Evolutionary conservation across 2,329 filamentous ascomycete species (phyloP).

Genomic region (Colletotrichum karsti): DNA sequence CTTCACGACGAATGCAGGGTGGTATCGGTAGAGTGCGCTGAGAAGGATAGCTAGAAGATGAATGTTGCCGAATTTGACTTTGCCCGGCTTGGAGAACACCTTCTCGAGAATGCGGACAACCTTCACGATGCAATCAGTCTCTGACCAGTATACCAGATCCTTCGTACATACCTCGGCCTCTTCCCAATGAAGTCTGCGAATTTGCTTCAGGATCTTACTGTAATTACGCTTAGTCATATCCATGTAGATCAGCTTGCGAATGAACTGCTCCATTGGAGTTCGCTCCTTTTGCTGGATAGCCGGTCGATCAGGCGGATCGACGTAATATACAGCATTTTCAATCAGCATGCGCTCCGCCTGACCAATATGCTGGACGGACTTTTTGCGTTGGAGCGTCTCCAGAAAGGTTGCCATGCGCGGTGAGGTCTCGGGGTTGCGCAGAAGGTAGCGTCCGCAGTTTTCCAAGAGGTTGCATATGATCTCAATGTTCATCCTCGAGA

Average conservation of each 20-base stretch:
- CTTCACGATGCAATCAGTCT: conserved; percentile 32
- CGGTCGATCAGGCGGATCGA: conserved; percentile 91
- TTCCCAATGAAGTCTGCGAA: conserved; percentile 97
- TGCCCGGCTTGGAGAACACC: conserved; percentile 94
- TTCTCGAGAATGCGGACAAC: conserved; percentile 84
- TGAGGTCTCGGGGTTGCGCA: conserved; percentile 91
- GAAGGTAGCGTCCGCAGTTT: conserved; percentile 93
- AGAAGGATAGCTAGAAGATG: conserved; percentile 91
- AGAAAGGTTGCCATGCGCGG: conserved; percentile 94
- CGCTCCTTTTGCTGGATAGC: conserved; percentile 97
- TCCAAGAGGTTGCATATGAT: conserved; percentile 96
- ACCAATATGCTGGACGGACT: conserved; percentile 92
- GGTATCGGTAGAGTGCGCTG: conserved; percentile 88
- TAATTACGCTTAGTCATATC: conserved; percentile 96
- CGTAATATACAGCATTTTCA: conserved; percentile 97
- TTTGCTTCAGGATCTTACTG: conserved; percentile 91
- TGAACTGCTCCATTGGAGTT: conserved; percentile 90
- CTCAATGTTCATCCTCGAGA: conserved; percentile 98
- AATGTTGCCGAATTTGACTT: conserved; percentile 97
- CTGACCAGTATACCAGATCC: neutral
- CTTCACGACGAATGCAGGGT: conserved; percentile 88
- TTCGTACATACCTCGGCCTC: conserved; percentile 74
- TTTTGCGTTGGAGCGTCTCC: conserved; percentile 95
- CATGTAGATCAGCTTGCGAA: conserved; percentile 90
- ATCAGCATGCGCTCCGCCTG: conserved; percentile 98